Base-by-base conservation (phyloP, 441 rosid species). In the Populus hybrid region DNA sequence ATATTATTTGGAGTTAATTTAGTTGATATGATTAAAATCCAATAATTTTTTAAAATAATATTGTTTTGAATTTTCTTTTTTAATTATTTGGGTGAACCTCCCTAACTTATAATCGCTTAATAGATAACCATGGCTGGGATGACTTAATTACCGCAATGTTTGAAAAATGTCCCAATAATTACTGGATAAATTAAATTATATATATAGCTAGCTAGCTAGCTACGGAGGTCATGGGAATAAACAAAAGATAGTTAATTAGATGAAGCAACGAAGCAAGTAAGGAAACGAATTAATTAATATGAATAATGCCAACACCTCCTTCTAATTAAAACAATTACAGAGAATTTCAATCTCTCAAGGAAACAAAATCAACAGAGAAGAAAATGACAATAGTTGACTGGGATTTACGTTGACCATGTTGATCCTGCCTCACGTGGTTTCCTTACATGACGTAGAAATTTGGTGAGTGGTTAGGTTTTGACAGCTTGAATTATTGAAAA, bases 371-470 rank as follows among this genome's bases (percentile, higher is more conserved):
- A 74, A 75, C 82, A 24, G 26, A 10, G 81, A 72, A 83, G 79
- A 80, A 80, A 67, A 80, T 42, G 82, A 84, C 79, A 79, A 24
- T 46, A 34, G 86, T 72, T 74, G 85, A 84, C 86, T 79, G 78
- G 81, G 86, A 84, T 84, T 79, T 75, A 23, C 9, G 64, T 79
- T 82, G 84, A 81, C 84, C 81, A 80, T 10, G 64, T 6, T 28
- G 75, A 73, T 72, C 23, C 69, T 50, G 53, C 78, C 85, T 85
- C 87, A 78, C 89, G 86, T 84, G 88, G 88, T 83, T 72, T 8
- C 38, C 76, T 76, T 76, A 63, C 82, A 81, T 82, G 84, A 70
- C 77, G 82, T 81, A 70, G 85, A 84, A 83, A 80, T 83, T 82
- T 71, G 81, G 81, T 20, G 36, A 40, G 4, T 67, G 82, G 84